phyloP scores from a whole-genome alignment of 768 basidiomycete species.

The Psilocybe cubensis region DNA sequence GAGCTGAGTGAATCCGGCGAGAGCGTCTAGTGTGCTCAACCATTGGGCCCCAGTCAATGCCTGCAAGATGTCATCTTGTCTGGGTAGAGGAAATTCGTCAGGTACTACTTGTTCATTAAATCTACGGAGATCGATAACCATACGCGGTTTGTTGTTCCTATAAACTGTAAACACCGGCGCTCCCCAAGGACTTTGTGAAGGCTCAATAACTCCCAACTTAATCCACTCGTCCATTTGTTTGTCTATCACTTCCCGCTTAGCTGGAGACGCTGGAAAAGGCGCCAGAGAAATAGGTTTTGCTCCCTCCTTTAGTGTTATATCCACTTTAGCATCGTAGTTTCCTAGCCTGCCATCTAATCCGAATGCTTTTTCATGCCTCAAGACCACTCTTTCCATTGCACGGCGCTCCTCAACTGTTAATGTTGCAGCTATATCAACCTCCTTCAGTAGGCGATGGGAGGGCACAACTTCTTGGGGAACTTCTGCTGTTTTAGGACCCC shows the following conservation, averaged over 20 bases:
- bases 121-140: slow-evolving; percentile 36
- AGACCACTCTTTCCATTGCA: neutral
- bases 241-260: slow-evolving; percentile 26
- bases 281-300: slow-evolving; percentile 30
- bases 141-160: slow-evolving; percentile 36
- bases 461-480: slow-evolving; percentile 19
- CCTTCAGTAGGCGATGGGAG: neutral
- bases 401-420: neutral
- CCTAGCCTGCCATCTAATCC: slow-evolving; percentile 3
- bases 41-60: slow-evolving; percentile 31
- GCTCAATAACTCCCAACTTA: slow-evolving; percentile 39
- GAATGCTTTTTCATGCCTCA: neutral
- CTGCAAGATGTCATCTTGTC: slow-evolving; percentile 29
- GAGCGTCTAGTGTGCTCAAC: slow-evolving; percentile 29
- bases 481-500: slow-evolving; percentile 33
- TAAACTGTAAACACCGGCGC: slow-evolving; percentile 37
- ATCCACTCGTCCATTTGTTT: slow-evolving; percentile 32
- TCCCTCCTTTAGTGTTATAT: slow-evolving; percentile 17
- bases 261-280: slow-evolving; percentile 26
- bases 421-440: slow-evolving; percentile 11
- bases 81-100: slow-evolving; percentile 30
- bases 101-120: slow-evolving; percentile 22
- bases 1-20: slow-evolving; percentile 42
- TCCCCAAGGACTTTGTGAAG: slow-evolving; percentile 40
- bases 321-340: slow-evolving; percentile 14